phyloP scores from a whole-genome alignment of 2,329 filamentous ascomycete species.

The Cercospora sp. region DNA sequence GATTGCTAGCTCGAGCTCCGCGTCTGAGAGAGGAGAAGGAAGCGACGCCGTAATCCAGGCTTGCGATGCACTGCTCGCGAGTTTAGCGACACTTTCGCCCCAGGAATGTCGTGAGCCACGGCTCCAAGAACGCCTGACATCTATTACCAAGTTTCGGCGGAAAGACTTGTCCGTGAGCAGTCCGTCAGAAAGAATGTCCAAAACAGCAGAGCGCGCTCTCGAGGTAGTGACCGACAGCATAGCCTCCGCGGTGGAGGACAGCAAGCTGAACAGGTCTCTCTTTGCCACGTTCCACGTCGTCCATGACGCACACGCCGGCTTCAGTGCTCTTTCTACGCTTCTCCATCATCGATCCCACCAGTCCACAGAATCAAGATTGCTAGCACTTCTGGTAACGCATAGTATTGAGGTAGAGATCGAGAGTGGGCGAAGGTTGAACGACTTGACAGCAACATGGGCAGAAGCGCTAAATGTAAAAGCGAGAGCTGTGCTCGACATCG shows the following conservation, averaged over 20 bases:
- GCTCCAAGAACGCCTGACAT: background rate
- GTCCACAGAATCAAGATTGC: background rate
- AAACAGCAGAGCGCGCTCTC: background rate
- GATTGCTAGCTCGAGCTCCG: too few relatives aligned
- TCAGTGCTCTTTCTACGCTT: background rate
- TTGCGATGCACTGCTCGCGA: background rate
- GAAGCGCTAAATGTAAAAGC: too few relatives aligned
- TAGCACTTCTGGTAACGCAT: too few relatives aligned
- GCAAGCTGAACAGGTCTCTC: background rate
- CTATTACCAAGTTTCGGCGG: background rate
- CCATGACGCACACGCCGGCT: background rate
- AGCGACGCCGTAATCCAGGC: too few relatives aligned
- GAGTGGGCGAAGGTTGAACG: too few relatives aligned
- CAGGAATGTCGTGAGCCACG: background rate
- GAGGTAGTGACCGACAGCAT: background rate
- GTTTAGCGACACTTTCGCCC: background rate
- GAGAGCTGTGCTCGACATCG: too few relatives aligned
- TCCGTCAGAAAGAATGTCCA: background rate
- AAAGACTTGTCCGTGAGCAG: background rate
- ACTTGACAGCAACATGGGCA: too few relatives aligned
- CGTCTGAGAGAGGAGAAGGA: too few relatives aligned
- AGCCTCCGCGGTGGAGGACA: background rate
- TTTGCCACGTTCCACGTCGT: background rate
- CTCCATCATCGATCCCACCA: background rate
- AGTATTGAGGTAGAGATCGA: too few relatives aligned